Evolutionary conservation across 345 rosid genomes (phyloP).

Genomic region (Cardamine occulta): DNA sequence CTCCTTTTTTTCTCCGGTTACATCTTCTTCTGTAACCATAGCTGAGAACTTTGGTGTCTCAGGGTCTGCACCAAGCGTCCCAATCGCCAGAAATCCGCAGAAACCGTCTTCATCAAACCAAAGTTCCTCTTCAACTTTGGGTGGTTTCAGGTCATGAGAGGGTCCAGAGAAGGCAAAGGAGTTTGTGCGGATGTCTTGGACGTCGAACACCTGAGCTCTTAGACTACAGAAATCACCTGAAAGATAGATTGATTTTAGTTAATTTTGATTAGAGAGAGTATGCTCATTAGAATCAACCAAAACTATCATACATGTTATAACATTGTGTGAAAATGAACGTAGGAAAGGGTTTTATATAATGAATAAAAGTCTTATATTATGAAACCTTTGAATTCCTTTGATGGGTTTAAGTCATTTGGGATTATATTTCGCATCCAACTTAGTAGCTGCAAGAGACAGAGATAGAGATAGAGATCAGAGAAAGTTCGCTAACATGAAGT

Average conservation of each 20-base stretch:
- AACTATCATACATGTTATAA: background rate
- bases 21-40: constrained; percentile 18
- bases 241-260: background rate
- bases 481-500: background rate
- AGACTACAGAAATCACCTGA: constrained; percentile 32
- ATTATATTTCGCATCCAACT: constrained; percentile 36
- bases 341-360: background rate
- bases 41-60: constrained; percentile 40
- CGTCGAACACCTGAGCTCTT: constrained; percentile 23
- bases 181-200: constrained; percentile 42
- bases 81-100: constrained; percentile 37
- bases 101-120: constrained; percentile 31
- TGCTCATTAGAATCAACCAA: background rate
- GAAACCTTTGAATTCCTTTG: constrained; percentile 33
- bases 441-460: constrained; percentile 37
- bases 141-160: constrained; percentile 7
- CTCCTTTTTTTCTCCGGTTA: background rate
- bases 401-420: constrained; percentile 12
- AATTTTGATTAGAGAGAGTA: background rate
- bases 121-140: constrained; percentile 9
- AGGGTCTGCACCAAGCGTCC: constrained; percentile 39
- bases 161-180: constrained; percentile 30
- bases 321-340: constrained; percentile 5
- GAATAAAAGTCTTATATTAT: background rate
- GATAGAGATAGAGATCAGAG: background rate